These are phyloP conservation scores for Annulohypoxylon stygium DNA, from an alignment of 495 filamentous ascomycete species.

Conservation along the genomic window DNA sequence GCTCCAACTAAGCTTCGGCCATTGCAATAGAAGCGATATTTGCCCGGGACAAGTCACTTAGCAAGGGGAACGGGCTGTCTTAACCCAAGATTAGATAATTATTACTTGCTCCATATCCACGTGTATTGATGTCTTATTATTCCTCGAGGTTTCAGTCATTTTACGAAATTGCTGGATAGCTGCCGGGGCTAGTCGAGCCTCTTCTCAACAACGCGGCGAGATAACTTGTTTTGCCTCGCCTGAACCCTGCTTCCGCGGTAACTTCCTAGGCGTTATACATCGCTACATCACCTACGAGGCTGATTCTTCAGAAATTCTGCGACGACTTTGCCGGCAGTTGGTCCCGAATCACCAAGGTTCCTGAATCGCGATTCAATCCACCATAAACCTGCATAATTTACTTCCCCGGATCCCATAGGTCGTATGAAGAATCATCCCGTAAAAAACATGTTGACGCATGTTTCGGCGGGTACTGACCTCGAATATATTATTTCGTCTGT, in stretches of 20 bases:
- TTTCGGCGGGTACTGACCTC: constrained; percentile 28
- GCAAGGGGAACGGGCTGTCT: constrained; percentile 39
- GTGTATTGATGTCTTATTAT: constrained; percentile 41
- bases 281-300: constrained; percentile 15
- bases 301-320: constrained; percentile 27
- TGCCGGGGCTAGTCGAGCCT: constrained; percentile 17
- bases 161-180: constrained; percentile 20
- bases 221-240: constrained; percentile 5
- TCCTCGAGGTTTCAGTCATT: constrained; percentile 24
- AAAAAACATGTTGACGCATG: constrained; percentile 24
- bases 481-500: constrained; percentile 28
- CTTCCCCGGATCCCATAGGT: constrained; percentile 33
- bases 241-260: constrained; percentile 30
- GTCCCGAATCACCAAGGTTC: constrained; percentile 31
- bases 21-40: constrained; percentile 23
- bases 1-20: neutral
- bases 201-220: constrained; percentile 17
- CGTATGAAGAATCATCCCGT: constrained; percentile 26
- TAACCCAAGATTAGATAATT: constrained; percentile 28
- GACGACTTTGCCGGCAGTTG: constrained; percentile 35
- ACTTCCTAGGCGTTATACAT: neutral
- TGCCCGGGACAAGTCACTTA: constrained; percentile 20
- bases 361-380: constrained; percentile 20
- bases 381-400: constrained; percentile 21
- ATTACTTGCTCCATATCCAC: constrained; percentile 40